A percentile compares a stretch with the other conserved stretches of the same genome.
Evolutionary conservation across 208 protist genomes (phyloP).

Genomic region (Crithidia thermophila): DNA sequence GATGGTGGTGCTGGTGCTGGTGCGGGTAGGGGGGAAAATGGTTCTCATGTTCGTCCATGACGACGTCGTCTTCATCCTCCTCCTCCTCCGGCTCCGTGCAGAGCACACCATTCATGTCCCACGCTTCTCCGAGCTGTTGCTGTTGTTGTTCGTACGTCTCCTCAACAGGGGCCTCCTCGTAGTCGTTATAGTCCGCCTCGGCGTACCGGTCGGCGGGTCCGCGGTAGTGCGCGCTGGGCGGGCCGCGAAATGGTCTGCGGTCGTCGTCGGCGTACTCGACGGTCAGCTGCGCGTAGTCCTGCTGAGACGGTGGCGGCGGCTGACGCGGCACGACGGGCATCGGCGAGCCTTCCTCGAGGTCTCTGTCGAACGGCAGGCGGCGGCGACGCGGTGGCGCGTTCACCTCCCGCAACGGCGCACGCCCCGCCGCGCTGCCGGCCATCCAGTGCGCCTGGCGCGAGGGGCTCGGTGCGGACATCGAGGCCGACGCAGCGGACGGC

Average conservation of each 20-base stretch:
- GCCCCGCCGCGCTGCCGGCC: background rate
- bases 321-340: no score
- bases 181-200: background rate
- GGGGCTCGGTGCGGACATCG: no score
- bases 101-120: no score
- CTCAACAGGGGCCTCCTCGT: background rate
- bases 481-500: no score
- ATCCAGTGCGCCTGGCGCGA: slow-evolving; percentile 9
- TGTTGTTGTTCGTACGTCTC: background rate
- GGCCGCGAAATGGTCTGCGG: no score
- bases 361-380: slow-evolving; percentile 11
- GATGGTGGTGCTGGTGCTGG: no score
- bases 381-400: slow-evolving; percentile 1
- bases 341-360: background rate
- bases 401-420: background rate
- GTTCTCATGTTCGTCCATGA: no score
- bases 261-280: background rate
- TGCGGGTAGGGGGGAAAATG: no score
- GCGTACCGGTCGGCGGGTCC: background rate
- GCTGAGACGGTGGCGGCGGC: background rate
- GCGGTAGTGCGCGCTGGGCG: no score
- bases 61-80: background rate
- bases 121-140: background rate
- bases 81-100: no score
- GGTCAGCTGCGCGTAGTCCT: background rate